Percentiles rank a stretch among this genome's conserved stretches.
Evolutionary conservation across 192 early-diverging fungal species (phyloP).

Genomic region (Coemansia sp.): DNA sequence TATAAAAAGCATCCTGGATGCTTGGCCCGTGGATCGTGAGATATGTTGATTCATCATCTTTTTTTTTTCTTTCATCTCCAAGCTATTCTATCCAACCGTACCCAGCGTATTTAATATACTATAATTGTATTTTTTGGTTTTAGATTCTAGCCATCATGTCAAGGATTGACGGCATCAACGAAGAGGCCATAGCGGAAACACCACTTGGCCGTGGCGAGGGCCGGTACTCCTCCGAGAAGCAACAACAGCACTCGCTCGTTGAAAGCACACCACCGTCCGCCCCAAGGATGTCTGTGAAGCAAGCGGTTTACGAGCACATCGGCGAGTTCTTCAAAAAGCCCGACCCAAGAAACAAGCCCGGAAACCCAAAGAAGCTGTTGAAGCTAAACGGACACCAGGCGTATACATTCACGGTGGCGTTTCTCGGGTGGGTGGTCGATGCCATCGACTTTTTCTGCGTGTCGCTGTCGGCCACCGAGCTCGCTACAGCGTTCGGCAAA

Average conservation of each 20-base stretch:
- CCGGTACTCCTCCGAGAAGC: no score
- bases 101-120: background rate
- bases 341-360: slow-evolving; percentile 21
- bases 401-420: slow-evolving; percentile 54
- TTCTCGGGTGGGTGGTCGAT: slow-evolving; percentile 73
- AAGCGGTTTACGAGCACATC: slow-evolving; percentile 12
- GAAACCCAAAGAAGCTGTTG: slow-evolving; percentile 39
- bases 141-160: background rate
- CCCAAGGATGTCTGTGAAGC: background rate
- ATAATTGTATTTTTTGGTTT: background rate
- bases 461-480: slow-evolving; percentile 56
- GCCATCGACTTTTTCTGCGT: slow-evolving; percentile 72
- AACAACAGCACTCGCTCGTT: background rate
- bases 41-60: background rate
- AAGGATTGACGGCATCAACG: background rate
- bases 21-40: no score
- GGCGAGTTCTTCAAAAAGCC: slow-evolving; percentile 38
- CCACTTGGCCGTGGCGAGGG: background rate
- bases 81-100: background rate
- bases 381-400: slow-evolving; percentile 40
- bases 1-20: no score
- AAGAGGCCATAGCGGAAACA: background rate
- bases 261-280: background rate
- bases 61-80: background rate
- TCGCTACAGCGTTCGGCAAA: slow-evolving; percentile 59